Evolutionary conservation across 1,284 basidiomycete genomes (phyloP).

Genomic region (Ustilago loliicola): DNA sequence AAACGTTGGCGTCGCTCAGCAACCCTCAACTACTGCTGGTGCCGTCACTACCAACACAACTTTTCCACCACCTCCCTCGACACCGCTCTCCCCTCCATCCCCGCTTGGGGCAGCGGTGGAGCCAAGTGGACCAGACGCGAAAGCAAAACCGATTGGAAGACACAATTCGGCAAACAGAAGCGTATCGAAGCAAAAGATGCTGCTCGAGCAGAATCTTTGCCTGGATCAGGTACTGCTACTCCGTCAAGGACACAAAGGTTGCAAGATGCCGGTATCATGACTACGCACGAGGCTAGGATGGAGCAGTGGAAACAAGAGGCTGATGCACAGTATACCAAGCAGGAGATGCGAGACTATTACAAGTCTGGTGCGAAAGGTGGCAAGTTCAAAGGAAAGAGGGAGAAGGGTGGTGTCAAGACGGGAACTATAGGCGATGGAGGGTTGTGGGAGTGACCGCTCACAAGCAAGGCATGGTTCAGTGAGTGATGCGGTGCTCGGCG

Average conservation of each 20-base stretch:
- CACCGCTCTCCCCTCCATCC: conserved; percentile 22
- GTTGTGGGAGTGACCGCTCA: conserved; percentile 52
- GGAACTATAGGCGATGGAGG: conserved; percentile 52
- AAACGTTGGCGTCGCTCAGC: conserved; percentile 62
- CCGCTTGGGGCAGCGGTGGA: conserved; percentile 45
- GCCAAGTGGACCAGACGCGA: conserved; percentile 65
- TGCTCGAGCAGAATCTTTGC: conserved; percentile 41
- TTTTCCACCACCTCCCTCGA: conserved; percentile 39
- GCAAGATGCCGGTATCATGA: conserved; percentile 55
- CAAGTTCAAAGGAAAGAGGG: conserved; percentile 63
- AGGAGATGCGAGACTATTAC: conserved; percentile 64
- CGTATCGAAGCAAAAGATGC: conserved; percentile 49
- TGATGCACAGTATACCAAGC: conserved; percentile 48
- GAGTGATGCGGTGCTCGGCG: too few relatives aligned
- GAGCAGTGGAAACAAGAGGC: conserved; percentile 60
- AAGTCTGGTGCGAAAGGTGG: conserved; percentile 62
- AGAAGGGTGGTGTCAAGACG: conserved; percentile 63
- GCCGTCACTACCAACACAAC: conserved; percentile 43
- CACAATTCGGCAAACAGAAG: conserved; percentile 46
- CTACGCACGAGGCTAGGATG: conserved; percentile 50
- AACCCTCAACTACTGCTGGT: conserved; percentile 67
- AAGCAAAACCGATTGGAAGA: conserved; percentile 65
- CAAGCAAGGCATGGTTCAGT: not conserved
- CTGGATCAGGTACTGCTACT: conserved; percentile 44
- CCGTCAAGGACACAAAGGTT: conserved; percentile 58